phyloP scores from a whole-genome alignment of 2,329 filamentous ascomycete genomes.

The Sarocladiaceae sp. region DNA sequence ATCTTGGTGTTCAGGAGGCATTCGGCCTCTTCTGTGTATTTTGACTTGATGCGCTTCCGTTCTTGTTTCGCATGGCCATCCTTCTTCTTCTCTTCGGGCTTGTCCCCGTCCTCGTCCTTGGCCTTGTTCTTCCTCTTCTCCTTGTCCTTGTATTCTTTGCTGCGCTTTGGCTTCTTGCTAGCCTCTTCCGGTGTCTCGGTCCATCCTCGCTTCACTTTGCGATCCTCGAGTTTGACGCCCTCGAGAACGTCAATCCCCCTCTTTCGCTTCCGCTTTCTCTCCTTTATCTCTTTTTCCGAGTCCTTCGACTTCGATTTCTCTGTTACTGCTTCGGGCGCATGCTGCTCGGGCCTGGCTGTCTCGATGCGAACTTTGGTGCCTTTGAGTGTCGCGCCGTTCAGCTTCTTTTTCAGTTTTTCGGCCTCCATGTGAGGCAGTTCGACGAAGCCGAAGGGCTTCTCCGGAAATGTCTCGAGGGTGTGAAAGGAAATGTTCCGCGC shows the following conservation, averaged over 20 bases:
- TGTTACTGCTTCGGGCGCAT: conserved; percentile 23
- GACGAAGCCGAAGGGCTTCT: conserved; percentile 85
- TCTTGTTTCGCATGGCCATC: conserved; percentile 50
- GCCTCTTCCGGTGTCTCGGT: conserved; percentile 59
- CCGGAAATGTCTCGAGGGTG: conserved; percentile 78
- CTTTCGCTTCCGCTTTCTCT: conserved; percentile 43
- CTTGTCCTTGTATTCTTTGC: conserved; percentile 26
- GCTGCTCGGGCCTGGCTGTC: conserved; percentile 60
- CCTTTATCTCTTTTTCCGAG: conserved; percentile 25
- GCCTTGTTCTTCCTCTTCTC: conserved; percentile 37
- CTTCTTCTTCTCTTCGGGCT: too few species aligned
- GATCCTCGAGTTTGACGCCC: conserved; percentile 69
- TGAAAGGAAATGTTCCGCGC: conserved; percentile 89
- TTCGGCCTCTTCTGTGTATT: conserved; percentile 77
- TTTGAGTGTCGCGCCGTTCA: conserved; percentile 81
- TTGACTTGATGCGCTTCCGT: conserved; percentile 61
- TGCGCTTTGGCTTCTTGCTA: conserved; percentile 41
- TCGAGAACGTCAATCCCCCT: conserved; percentile 46
- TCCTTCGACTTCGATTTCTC: conserved; percentile 26
- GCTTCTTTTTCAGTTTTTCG: conserved; percentile 85
- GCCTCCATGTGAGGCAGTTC: conserved; percentile 78
- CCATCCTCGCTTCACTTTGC: conserved; percentile 88
- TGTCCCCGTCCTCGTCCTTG: too few species aligned
- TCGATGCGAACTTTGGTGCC: conserved; percentile 84
- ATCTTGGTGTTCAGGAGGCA: conserved; percentile 81